These are phyloP conservation scores for Solanum paucissectum DNA, from an alignment of 257 asterid species.

Conservation along the genomic window DNA sequence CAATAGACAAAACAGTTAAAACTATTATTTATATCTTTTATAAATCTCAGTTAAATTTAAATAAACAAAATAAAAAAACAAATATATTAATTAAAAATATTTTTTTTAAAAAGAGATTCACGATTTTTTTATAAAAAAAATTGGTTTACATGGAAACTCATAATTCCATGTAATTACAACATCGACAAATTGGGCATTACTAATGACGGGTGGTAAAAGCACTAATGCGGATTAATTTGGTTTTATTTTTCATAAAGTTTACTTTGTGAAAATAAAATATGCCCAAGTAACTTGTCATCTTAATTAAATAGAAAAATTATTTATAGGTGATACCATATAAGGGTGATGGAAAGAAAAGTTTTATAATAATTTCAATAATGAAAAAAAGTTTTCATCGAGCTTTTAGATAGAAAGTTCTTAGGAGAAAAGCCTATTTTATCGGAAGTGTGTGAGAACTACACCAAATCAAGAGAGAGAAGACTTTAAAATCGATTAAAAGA, in stretches of 20 bases:
- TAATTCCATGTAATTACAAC: not conserved
- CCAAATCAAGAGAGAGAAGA: too few relatives aligned
- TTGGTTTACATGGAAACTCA: not conserved
- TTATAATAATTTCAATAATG: too few relatives aligned
- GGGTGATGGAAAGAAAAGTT: not conserved
- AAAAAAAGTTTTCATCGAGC: not conserved
- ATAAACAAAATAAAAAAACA: too few relatives aligned
- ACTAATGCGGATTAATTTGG: not conserved
- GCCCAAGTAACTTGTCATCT: not conserved
- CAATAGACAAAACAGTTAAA: not conserved
- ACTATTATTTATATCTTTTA: not conserved
- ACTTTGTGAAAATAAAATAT: not conserved
- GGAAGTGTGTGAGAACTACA: too few relatives aligned
- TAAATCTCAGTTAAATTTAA: not conserved
- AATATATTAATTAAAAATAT: too few relatives aligned
- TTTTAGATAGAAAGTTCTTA: not conserved
- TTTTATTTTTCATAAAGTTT: too few relatives aligned
- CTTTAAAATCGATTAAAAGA: too few relatives aligned
- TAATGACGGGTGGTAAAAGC: not conserved
- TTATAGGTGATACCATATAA: too few relatives aligned
- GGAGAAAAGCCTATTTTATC: not conserved
- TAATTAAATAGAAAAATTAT: not conserved
- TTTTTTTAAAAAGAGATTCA: accelerated
- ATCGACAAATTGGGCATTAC: not conserved
- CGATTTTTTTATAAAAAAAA: not conserved